Conservation (phyloP, 2,329 filamentous ascomycete species). For the Aspergillus pseudoviridinutans region DNA sequence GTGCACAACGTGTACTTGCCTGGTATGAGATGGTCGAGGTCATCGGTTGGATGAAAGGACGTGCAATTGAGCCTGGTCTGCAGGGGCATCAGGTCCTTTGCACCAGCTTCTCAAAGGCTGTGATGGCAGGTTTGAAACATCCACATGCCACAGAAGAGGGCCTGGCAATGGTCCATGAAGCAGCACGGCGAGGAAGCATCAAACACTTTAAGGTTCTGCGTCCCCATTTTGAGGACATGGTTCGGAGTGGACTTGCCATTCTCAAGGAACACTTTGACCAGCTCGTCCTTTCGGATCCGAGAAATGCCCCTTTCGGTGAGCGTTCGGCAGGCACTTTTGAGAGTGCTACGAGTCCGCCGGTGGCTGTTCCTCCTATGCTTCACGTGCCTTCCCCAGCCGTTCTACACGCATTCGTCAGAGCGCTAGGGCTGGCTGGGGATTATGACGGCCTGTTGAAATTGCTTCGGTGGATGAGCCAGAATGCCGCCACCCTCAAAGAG, state of each 20-base stretch:
- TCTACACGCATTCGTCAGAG: conserved; percentile 41
- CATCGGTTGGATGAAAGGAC: conserved; percentile 31
- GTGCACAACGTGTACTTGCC: conserved; percentile 30
- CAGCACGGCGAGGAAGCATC: conserved; percentile 7
- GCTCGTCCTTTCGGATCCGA: conserved; percentile 29
- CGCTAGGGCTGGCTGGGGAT: conserved; percentile 39
- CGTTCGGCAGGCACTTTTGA: conserved; percentile 12
- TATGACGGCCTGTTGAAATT: conserved; percentile 37
- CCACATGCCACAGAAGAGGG: conserved; percentile 25
- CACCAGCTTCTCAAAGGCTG: conserved; percentile 31
- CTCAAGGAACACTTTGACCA: conserved; percentile 35
- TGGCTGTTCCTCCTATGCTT: conserved; percentile 27
- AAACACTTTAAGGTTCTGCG: conserved; percentile 1
- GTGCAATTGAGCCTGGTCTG: conserved; percentile 27
- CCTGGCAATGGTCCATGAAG: conserved; percentile 20
- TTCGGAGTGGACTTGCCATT: conserved; percentile 25
- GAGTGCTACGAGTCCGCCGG: conserved; percentile 8
- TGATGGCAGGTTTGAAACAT: conserved; percentile 27
- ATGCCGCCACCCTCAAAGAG: conserved; percentile 29
- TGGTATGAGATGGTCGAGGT: conserved; percentile 37
- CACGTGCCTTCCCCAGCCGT: conserved; percentile 35
- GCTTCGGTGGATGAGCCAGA: conserved; percentile 40
- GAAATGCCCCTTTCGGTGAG: conserved; percentile 19
- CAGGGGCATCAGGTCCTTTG: conserved; percentile 36
- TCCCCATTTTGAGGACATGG: conserved; percentile 25